Evolutionary conservation across 2,329 filamentous ascomycete genomes (phyloP), one percentile per base, ranked within the genome.

Genomic region (Salinomyces thailandicus): DNA sequence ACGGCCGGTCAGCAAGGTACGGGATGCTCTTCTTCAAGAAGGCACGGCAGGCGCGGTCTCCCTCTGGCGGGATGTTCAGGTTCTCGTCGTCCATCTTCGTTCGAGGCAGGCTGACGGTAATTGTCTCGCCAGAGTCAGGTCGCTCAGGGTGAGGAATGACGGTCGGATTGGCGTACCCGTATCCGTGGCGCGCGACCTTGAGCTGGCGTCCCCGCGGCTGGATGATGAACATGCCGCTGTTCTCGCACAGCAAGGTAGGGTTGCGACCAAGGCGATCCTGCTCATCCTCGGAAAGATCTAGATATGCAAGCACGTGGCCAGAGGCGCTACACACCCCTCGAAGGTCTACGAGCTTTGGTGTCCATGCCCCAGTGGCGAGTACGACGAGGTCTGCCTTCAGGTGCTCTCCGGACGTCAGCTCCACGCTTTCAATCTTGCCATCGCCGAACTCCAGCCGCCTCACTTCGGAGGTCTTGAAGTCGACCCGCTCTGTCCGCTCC

Each of bases 281-380:
- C 60, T 95, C 87, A 4, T 73, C 71, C 12, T 75, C 64, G 0
- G 77, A 81, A 49, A 96, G 71, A 45, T 76, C 69, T 46, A 94
- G 65, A 62, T 93, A 95, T 9, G 73, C 81, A 17, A 96, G 57
- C 0, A 75, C 73, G 52, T 96, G 89, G 11, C 85, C 89, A 0
- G 85, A 93, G 2, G 87, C 82, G 45, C 81, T 73, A 26, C 78
- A 79, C 30, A 82, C 74, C 17, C 85, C 84, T 31, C 78, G 69
- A 1, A 95, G 66, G 58, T 94, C 82, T 38, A 95, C 63, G 15
- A 95, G 69, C 1, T 73, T 71, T 2, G 79, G 74, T 2, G 83
- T 85, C 87, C 89, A 96, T 4, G 89, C 86, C 12, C 89, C 89
- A 0, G 86, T 78, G 0, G 89, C 86, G 2, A 93, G 69, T 37